These are phyloP conservation scores for Fusarium sp. DNA, from an alignment of 2,329 filamentous ascomycete species.

Conservation along the genomic window DNA sequence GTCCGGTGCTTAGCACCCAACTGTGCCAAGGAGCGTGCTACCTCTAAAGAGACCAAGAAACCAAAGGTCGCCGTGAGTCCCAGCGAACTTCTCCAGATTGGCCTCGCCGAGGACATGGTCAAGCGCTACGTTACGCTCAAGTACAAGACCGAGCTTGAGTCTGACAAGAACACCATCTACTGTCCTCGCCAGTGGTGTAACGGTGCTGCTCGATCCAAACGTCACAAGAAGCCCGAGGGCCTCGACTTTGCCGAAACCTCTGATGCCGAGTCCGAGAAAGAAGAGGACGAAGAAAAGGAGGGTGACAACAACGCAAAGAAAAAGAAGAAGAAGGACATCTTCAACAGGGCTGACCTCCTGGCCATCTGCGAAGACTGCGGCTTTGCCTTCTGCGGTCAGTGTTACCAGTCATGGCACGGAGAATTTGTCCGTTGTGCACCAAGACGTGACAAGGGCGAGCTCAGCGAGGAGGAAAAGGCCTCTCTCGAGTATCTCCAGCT, in stretches of 20 bases:
- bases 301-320: constrained; percentile 32
- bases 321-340: constrained; percentile 45
- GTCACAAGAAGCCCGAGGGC: constrained; percentile 73
- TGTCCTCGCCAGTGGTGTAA: constrained; percentile 94
- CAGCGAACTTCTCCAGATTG: constrained; percentile 82
- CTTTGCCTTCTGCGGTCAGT: constrained; percentile 83
- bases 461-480: constrained; percentile 84
- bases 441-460: constrained; percentile 70
- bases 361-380: constrained; percentile 87
- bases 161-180: constrained; percentile 90
- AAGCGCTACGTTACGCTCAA: constrained; percentile 89
- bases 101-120: constrained; percentile 73
- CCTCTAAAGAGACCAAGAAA: constrained; percentile 56
- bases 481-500: constrained; percentile 82
- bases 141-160: constrained; percentile 90
- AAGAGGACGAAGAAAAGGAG: constrained; percentile 53
- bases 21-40: constrained; percentile 71
- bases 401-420: constrained; percentile 86
- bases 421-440: constrained; percentile 76
- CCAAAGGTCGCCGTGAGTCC: constrained; percentile 75
- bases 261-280: constrained; percentile 58
- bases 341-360: constrained; percentile 68
- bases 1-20: constrained; percentile 82
- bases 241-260: constrained; percentile 66
- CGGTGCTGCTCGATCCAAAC: constrained; percentile 80